Base-by-base conservation (phyloP, 2,329 filamentous ascomycete species). In the Fusarium annulatum region DNA sequence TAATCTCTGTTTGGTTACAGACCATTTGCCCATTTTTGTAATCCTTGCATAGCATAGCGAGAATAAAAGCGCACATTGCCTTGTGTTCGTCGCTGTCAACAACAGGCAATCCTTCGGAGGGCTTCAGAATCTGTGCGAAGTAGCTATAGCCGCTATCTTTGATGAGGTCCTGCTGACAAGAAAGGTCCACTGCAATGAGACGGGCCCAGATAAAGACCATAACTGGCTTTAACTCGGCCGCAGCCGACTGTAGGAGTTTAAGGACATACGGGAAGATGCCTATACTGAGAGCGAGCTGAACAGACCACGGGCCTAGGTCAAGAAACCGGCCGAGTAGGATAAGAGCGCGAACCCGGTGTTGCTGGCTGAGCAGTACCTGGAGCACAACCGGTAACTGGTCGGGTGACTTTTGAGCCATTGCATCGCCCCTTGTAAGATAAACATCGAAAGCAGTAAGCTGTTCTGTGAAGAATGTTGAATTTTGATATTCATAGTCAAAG, bases 191-290 rank as follows among this genome's bases (percentile, higher is more conserved):
- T 12, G 96, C 96, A 73, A 99, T 90, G 48, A 99, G 94, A 55
- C 96, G 90, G 10, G 96, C 95, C 96, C 96, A 99, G 72, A 99
- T 99, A 82, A 98, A 99, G 9, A 99, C 95, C 96, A 99, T 98
- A 68, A 98, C 95, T 0, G 96, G 96, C 80, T 98, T 98, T 70
- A 99, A 85, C 82, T 99, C 96, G 52, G 94, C 90, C 0, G 96
- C 96, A 52, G 97, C 96, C 9, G 96, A 98, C 81, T 99, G 96
- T 23, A 99, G 86, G 33, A 99, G 87, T 83, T 99, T 99, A 39
- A 99, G 86, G n/a, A 99, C 96, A 80, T 99, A 99, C 1, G 96
- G 96, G 82, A 99, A 99, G 71, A 99, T 99, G 30, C 96, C 96
- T 70, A 99, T 99, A 82, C 95, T 98, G 21, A 99, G 88, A 21